Evolutionary conservation across 179 eudicot species (phyloP), one percentile per base, ranked within the genome.

Genomic region (Vitellaria paradoxa): DNA sequence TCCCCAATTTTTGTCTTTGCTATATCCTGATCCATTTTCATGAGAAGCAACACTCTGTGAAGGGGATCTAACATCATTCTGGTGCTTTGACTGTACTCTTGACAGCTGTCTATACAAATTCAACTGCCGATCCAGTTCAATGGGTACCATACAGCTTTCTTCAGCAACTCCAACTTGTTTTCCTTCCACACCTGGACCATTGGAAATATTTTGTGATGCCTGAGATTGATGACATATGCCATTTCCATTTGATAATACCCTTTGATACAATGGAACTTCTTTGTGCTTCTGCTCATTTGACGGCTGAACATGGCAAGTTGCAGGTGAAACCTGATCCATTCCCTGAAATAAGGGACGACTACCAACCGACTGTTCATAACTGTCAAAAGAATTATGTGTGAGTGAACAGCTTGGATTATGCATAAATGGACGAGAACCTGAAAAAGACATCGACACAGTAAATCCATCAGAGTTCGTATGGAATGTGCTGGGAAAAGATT

Each of bases 321-420:
- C 24, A 23, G 49, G 73, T 14, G 77, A 79, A 65, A 74, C 74
- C 26, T 73, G 77, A 82, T 90, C 94, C 82, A 90, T 85, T 50
- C 96, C 95, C 78, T 92, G 91, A 87, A 96, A 96, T 63, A 93
- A 69, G 0, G 99, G 99, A 15, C 92, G 90, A 69, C 99, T 96
- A 56, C 85, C 84, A 78, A 96, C 98, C 66, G 99, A 96, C 75
- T 89, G 86, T 78, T 96, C 99, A 85, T 83, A 90, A 72, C 77
- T 76, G 68, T 94, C 99, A 67, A 86, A 77, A 40, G 94, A 84
- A 75, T 88, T 88, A 70, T 91, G 89, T 11, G 93, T 91, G 24
- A 91, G 81, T 20, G 97, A 96, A 81, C 98, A 96, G 84, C 98
- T 96, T 23, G 91, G 94, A 65, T 96, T 92, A 82, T 91, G 97